Evolutionary conservation across 192 early-diverging fungal genomes (phyloP), one percentile per base, ranked within the genome.

Genomic region (Backusella psychrophila): DNA sequence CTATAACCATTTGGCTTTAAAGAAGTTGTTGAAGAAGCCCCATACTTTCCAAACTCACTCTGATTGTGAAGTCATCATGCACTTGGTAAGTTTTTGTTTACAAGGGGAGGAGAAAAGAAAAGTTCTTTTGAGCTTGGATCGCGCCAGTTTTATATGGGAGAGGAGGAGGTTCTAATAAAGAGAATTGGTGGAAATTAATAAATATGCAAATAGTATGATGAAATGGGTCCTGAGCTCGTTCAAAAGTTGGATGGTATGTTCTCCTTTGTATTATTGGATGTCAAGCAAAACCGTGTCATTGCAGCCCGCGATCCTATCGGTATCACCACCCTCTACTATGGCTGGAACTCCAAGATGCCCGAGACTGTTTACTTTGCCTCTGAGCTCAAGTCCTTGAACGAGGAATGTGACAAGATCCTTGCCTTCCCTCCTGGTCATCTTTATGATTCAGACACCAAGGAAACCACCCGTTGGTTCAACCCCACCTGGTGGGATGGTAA

Each of bases 241-340:
- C 81, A 91, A 66, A 86, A 93, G 74, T 90, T 99, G 36, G 98
- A 99, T 81, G 98, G 98, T 75, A 97, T 99, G 93, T 99, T 94
- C 86, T 92, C 94, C 29, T 99, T 97, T 87, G 93, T 95, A 1
- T 91, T 99, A 23, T 91, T 95, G 78, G 98, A 99, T 82, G 80
- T 86, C 17, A 90, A 88, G 76, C 90, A 88, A 74, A 91, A 96
- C 85, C 84, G 91, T 39, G 87, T 95, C 77, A 85, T 99, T 72
- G 96, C 93, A n/a, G 96, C 96, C 29, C 94, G 98, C 77, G 98
- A 99, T 78, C 95, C 96, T 72, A 94, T 99, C 82, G 98, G 98
- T 77, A 96, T 99, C 88, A 98, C 98, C 77, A 97, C 98, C 34
- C 86, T 99, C 42, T 99, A 99, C 88, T 92, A 95, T 76, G 98